Percentiles rank a stretch among this genome's conserved stretches.
phyloP scores from a whole-genome alignment of 1,284 basidiomycete genomes.

The Rhodotorula sp. region DNA sequence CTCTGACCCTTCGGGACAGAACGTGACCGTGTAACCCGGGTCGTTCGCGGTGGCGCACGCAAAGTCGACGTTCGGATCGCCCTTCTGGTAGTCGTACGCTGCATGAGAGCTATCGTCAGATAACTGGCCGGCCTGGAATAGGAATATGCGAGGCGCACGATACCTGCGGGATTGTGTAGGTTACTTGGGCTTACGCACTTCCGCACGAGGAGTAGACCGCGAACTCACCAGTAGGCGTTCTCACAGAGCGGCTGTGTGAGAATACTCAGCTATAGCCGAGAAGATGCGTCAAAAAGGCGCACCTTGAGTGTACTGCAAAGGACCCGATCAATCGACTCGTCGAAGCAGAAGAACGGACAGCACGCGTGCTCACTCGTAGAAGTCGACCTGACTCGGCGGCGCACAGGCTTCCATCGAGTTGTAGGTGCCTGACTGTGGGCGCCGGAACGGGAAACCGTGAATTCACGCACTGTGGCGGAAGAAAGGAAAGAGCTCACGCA shows the following conservation, averaged over 20 bases:
- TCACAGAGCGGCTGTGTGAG: constrained; percentile 6
- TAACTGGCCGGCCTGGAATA: no score
- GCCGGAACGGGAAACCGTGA: background rate
- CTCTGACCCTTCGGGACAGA: constrained; percentile 8
- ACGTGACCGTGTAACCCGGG: constrained; percentile 14
- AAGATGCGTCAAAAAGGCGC: background rate
- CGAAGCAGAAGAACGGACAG: background rate
- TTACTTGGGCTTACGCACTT: background rate
- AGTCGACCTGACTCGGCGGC: constrained; percentile 9
- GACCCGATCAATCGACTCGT: background rate
- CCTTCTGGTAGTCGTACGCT: constrained; percentile 16
- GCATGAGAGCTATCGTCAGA: background rate
- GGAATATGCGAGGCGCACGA: background rate
- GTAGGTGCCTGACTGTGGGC: constrained; percentile 15
- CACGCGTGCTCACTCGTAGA: constrained; percentile 7
- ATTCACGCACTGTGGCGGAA: no score
- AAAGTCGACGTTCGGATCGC: constrained; percentile 15
- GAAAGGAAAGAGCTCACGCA: background rate
- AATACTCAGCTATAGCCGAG: background rate
- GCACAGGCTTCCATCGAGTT: background rate
- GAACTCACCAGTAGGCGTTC: constrained; percentile 18
- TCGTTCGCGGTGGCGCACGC: background rate
- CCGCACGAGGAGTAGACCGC: background rate
- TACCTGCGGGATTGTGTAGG: background rate
- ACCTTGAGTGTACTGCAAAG: background rate